Conservation (phyloP, 2,329 filamentous ascomycete genomes). For the Chaetomiaceae sp. region DNA sequence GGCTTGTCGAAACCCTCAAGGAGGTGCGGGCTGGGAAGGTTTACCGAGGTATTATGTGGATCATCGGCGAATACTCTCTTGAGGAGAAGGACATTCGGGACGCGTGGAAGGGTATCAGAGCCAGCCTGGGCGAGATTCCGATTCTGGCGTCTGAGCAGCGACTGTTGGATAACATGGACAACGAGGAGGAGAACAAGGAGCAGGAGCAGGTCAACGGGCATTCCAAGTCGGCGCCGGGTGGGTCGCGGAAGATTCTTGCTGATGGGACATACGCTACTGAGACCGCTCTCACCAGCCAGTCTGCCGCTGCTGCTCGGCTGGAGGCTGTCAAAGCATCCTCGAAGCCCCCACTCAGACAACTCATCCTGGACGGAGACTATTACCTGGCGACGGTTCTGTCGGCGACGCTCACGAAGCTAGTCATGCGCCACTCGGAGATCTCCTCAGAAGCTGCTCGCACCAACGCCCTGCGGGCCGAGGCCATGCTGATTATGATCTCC, state of each 20-base stretch:
- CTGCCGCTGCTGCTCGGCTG: slow-evolving; percentile 79
- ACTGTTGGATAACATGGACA: slow-evolving; percentile 77
- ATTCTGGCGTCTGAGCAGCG: slow-evolving; percentile 94
- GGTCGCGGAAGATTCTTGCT: slow-evolving; percentile 84
- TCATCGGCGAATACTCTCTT: slow-evolving; percentile 92
- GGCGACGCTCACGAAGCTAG: slow-evolving; percentile 90
- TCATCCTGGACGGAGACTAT: slow-evolving; percentile 95
- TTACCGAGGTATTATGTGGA: slow-evolving; percentile 94
- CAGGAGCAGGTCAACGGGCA: slow-evolving; percentile 70
- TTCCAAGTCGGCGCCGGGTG: slow-evolving; percentile 65
- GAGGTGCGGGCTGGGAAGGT: slow-evolving; percentile 97
- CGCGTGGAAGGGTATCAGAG: slow-evolving; percentile 92
- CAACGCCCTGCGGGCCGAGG: slow-evolving; percentile 89
- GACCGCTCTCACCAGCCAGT: slow-evolving; percentile 88
- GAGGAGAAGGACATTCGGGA: slow-evolving; percentile 92
- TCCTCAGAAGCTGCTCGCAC: slow-evolving; percentile 80
- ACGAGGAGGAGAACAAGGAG: slow-evolving; percentile 55
- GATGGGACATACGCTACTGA: slow-evolving; percentile 98
- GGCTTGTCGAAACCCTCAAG: slow-evolving; percentile 80
- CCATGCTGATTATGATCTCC: slow-evolving; percentile 99
- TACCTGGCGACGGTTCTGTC: slow-evolving; percentile 94
- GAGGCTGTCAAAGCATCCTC: slow-evolving; percentile 96
- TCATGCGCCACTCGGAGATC: slow-evolving; percentile 95
- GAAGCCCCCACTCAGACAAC: slow-evolving; percentile 88
- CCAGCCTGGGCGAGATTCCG: slow-evolving; percentile 91